Conservation (phyloP, 441 rosid species). For the Hura crepitans region DNA sequence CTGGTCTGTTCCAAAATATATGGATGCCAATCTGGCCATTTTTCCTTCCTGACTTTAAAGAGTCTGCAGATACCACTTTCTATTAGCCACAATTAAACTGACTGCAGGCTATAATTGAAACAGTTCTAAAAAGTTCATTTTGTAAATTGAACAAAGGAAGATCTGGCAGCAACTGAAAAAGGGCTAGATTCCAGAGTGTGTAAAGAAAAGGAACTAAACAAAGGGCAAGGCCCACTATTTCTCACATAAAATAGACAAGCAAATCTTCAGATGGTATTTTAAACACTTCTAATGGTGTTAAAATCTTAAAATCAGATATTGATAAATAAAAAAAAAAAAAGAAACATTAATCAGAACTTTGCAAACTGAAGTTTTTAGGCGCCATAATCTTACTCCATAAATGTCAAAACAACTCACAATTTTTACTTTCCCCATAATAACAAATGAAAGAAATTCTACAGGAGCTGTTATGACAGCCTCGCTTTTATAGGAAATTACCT, state of each 20-base stretch:
- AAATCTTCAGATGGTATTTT: slow-evolving; percentile 1
- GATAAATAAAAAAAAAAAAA: not conserved
- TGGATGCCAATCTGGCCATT: not conserved
- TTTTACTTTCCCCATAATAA: not conserved
- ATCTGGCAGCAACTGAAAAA: not conserved
- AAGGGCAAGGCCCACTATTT: not conserved
- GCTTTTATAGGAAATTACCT: slow-evolving; percentile 49
- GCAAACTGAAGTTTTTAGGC: not conserved
- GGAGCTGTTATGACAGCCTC: slow-evolving; percentile 5
- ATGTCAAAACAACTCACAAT: not conserved
- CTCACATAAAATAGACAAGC: not conserved
- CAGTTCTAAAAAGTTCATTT: not conserved
- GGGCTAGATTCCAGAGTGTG: not conserved
- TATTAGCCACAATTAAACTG: not conserved
- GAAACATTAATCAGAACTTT: not conserved
- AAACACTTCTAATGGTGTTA: not conserved
- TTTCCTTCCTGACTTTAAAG: no score
- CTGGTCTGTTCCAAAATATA: not conserved
- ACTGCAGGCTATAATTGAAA: not conserved
- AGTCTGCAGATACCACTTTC: not conserved
- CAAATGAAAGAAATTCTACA: not conserved
- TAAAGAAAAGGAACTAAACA: not conserved
- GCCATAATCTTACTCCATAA: not conserved
- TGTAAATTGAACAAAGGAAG: not conserved
- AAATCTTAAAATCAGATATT: not conserved